phyloP scores from a whole-genome alignment of 116 monocot species.

The Trichopus zeylanicus region DNA sequence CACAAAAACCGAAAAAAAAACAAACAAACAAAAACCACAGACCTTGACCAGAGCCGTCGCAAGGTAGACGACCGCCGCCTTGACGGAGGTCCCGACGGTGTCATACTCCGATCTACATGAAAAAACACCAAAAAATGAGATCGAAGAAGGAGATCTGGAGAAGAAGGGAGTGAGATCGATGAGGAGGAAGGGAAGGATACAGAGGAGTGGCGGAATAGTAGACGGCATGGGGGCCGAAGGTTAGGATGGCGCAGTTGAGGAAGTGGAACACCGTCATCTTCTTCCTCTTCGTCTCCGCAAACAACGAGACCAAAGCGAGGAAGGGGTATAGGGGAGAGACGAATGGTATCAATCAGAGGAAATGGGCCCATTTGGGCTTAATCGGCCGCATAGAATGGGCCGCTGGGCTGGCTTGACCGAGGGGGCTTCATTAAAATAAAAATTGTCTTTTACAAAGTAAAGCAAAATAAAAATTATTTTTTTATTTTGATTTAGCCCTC shows the following conservation, averaged over 20 bases:
- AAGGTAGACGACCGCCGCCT: conserved; percentile 88
- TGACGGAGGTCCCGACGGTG: conserved; percentile 80
- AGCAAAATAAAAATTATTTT: too few species aligned
- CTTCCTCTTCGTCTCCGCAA: background rate
- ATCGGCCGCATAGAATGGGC: too few species aligned
- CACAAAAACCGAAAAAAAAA: background rate
- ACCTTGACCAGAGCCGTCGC: conserved; percentile 88
- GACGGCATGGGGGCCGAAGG: conserved; percentile 97
- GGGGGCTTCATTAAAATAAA: too few species aligned
- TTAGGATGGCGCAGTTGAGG: conserved; percentile 90
- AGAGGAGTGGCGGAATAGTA: conserved; percentile 96
- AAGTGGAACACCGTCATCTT: conserved; percentile 97
- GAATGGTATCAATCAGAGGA: too few species aligned
- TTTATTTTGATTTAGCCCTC: too few species aligned
- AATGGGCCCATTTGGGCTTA: too few species aligned
- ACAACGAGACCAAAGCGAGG: background rate
- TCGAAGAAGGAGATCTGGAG: background rate
- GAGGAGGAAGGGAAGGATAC: conserved; percentile 40
- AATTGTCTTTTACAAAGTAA: too few species aligned
- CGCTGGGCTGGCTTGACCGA: too few species aligned
- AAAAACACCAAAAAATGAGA: background rate
- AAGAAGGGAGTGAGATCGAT: background rate
- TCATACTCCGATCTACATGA: conserved; percentile 87
- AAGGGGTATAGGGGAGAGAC: too few species aligned
- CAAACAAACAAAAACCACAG: conserved; percentile 9